Base-by-base conservation (phyloP, 164 flowering plant species). In the Houttuynia cordata region DNA sequence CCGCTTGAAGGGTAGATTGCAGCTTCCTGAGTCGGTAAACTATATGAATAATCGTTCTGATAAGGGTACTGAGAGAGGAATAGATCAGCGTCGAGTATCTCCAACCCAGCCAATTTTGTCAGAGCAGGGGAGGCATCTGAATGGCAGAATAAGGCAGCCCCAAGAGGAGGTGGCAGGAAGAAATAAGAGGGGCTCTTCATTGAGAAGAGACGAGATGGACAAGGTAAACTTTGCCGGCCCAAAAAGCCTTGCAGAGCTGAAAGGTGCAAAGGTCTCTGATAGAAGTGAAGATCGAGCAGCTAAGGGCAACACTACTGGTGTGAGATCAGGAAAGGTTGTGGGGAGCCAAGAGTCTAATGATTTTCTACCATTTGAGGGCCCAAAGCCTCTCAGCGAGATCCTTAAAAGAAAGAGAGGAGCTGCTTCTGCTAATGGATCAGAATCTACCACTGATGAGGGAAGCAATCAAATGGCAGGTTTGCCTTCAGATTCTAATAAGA, bases 321-420 rank as follows among this genome's bases (percentile, higher is more conserved):
- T 42, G 19, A 73, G 53, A 39, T 51, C 59, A 3, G 62, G 71
- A 64, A 66, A 60, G 59, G 24, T 51, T 47, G 10, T 53, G 56
- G 72, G 60, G 60, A 37, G 61, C 61, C 74, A 62, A 58, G 81
- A 66, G 57, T 55, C 65, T 17, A 83, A 76, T 15, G 77, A 58
- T 51, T 74, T 68, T 67, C 57, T 78, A 49, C 70, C 84, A 0
- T 88, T 91, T 74, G 90, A 84, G 60, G 96, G 94, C 34, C 97
- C 97, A 25, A 84, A 82, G 75, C 87, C 96, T 63, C 77, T 88
- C 0, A 74, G 83, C 58, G 90, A 71, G 73, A 85, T 91, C 75
- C 66, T 91, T 64, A 91, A 88, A 76, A 78, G 85, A 41, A 91
- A 91, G 73, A 81, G 91, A n/a, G n/a, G n/a, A 62, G 71, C 69